Base-by-base conservation (phyloP, 78 protist species). In the Dictyostelium purpureum region DNA sequence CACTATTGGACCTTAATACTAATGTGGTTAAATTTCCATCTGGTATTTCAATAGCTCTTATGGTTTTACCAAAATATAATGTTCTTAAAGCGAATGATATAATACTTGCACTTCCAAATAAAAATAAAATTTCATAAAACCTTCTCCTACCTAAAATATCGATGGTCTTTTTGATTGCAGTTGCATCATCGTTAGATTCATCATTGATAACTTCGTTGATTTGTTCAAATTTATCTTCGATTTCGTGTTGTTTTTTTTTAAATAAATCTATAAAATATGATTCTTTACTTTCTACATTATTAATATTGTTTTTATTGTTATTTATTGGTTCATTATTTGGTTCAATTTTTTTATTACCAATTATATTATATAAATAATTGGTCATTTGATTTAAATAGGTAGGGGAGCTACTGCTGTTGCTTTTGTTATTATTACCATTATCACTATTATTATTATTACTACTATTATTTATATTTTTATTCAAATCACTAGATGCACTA, bases 1-100 rank as follows among this genome's bases (percentile, higher is more conserved):
- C 18, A 26, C 31, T 70, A 59, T 85, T 85, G 19, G 40, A 37
- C 24, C 92, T 21, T 4, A 85, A n/a, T 1, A 85, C 56, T 18
- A 85, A 14, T 4, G 92, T 85, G 11, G 82, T 85, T 37, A 85
- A 66, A 43, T 85, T 85, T 45, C 92, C 92, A 85, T 85, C 92
- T 1, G 92, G 92, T 12, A 85, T 85, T 54, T 85, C 92, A 73
- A 85, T 59, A 11, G 92, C 92, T 45, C 92, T 35, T 18, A 85
- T 73, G 2, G 82, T 85, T 47, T 85, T 85, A 33, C 92, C 92
- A 74, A 85, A 85, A 43, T 71, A 59, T 12, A 85, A 14, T 12
- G 92, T 85, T 45, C 92, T 52, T 16, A 85, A 31, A 19, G 75
- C 74, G 59, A 59, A 85, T 4, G 92, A 85, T 6, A 73, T 51